A percentile compares a stretch with the other conserved stretches of the same genome.
Evolutionary conservation across 306 rosid species (phyloP).

Genomic region (Cicer cuneatum): DNA sequence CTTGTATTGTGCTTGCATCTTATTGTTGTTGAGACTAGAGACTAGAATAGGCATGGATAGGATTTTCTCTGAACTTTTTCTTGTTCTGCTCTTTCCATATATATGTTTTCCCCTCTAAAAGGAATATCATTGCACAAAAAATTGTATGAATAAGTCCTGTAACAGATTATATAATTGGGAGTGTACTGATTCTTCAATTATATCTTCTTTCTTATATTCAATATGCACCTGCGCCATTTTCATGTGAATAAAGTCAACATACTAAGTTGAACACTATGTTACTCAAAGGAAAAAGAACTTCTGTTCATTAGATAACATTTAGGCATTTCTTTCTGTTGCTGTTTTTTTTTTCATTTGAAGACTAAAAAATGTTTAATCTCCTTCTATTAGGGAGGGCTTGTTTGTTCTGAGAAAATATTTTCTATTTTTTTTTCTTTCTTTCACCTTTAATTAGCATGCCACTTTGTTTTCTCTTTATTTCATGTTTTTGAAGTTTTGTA

Average conservation of each 20-base stretch:
- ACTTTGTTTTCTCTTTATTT: neutral
- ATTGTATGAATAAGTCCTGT: neutral
- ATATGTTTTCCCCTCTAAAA: conserved; percentile 16
- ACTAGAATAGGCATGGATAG: conserved; percentile 27
- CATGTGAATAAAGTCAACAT: no score
- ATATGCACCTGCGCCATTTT: neutral
- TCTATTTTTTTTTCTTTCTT: neutral
- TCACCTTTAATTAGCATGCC: neutral
- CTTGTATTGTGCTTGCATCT: conserved; percentile 2
- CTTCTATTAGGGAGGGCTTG: conserved; percentile 2
- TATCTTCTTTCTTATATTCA: conserved; percentile 26
- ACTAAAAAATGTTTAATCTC: conserved; percentile 1
- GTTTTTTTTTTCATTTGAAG: conserved; percentile 35
- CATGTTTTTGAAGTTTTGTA: conserved; percentile 1
- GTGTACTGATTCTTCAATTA: neutral
- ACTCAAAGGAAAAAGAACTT: conserved; percentile 24
- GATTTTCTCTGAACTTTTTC: neutral
- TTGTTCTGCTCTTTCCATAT: neutral
- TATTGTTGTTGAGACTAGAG: neutral
- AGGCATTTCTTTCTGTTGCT: neutral
- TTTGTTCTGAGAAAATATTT: neutral
- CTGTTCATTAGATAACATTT: neutral
- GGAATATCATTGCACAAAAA: neutral
- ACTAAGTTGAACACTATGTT: conserved; percentile 2
- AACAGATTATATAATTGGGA: conserved; percentile 23